Conservation (phyloP, 1,139 yeast genomes). For the Diutina rugosa region DNA sequence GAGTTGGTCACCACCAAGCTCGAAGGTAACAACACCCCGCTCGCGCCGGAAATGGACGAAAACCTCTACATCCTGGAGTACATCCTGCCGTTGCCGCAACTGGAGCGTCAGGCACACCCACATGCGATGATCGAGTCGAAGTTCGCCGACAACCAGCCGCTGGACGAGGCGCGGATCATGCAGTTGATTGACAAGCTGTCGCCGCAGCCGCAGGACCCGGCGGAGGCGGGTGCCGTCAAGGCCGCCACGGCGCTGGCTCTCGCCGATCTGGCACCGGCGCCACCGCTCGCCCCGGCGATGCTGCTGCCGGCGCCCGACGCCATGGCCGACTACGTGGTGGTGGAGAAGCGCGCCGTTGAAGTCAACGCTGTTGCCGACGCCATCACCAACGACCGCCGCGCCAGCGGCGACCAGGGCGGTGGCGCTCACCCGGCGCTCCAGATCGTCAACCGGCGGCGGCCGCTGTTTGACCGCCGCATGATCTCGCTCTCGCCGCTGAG, state of each 20-base stretch:
- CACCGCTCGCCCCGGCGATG: not conserved
- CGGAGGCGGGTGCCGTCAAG: not conserved
- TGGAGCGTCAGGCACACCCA: conserved; percentile 7
- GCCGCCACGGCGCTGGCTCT: not conserved
- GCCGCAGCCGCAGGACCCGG: not conserved
- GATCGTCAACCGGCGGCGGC: not conserved
- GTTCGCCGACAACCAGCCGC: not conserved
- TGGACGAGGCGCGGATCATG: not conserved
- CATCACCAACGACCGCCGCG: conserved; percentile 55
- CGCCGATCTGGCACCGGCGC: not conserved
- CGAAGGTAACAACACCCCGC: conserved; percentile 32
- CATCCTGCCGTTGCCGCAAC: conserved; percentile 23
- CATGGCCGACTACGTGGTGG: conserved; percentile 73
- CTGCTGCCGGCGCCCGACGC: not conserved
- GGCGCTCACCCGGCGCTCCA: not conserved
- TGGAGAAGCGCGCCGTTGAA: conserved; percentile 88
- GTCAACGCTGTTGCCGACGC: conserved; percentile 94
- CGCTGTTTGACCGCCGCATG: conserved; percentile 30
- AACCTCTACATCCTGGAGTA: conserved; percentile 79
- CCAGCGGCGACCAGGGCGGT: not conserved
- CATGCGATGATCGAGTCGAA: not conserved
- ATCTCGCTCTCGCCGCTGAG: conserved; percentile 75
- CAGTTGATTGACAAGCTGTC: not conserved
- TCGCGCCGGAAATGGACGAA: conserved; percentile 60
- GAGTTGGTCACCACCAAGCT: conserved; percentile 37